Evolutionary conservation across 2,329 filamentous ascomycete species (phyloP).

Genomic region (Lecanoromycetidae sp.): DNA sequence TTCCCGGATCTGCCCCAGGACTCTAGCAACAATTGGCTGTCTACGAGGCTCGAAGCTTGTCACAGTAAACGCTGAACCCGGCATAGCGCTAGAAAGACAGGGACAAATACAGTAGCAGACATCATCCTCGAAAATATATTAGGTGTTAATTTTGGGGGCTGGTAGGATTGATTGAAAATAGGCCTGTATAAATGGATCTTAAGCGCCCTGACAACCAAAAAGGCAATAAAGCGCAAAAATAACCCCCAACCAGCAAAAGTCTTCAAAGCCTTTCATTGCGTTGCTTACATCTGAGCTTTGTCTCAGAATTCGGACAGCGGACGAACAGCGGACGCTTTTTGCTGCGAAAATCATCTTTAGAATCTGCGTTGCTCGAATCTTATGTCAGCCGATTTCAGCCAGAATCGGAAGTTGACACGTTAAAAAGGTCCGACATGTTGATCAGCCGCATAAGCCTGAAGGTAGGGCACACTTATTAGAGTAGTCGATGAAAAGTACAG

Average conservation of each 20-base stretch:
- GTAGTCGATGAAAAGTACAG: no score
- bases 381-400: not conserved
- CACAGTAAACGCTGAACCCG: not conserved
- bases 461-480: no score
- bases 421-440: not conserved
- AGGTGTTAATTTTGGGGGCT: slow-evolving; percentile 4
- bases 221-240: not conserved
- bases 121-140: not conserved
- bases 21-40: slow-evolving; percentile 10
- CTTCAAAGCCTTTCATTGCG: no score
- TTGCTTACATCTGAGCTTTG: no score
- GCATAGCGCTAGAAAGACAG: not conserved
- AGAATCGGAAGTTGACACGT: no score
- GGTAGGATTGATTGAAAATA: slow-evolving; percentile 4
- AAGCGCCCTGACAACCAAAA: slow-evolving; percentile 5
- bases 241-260: not conserved
- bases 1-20: slow-evolving; percentile 6
- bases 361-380: not conserved
- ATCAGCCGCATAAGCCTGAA: slow-evolving; percentile 3
- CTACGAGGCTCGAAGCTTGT: slow-evolving; percentile 5
- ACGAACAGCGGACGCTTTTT: no score
- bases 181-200: not conserved
- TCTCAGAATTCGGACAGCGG: no score
- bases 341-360: no score
- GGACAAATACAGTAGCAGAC: not conserved